Evolutionary conservation across 176 grass and related monocot genomes (phyloP).

Genomic region (Bromus sterilis): DNA sequence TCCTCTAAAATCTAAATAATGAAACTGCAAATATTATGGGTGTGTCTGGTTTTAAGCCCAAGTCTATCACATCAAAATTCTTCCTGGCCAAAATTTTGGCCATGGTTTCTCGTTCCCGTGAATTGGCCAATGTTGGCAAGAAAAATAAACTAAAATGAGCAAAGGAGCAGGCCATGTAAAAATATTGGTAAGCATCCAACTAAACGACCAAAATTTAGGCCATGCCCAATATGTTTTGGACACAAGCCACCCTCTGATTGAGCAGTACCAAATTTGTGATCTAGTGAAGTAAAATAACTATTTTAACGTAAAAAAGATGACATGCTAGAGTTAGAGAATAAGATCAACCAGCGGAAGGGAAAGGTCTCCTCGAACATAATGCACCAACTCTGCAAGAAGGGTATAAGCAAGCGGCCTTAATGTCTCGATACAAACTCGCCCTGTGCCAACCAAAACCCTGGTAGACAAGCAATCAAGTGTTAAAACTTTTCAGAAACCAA

Average conservation of each 20-base stretch:
- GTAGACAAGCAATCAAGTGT: conserved; percentile 23
- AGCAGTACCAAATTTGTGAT: background rate
- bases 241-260: background rate
- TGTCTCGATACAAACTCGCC: conserved; percentile 90
- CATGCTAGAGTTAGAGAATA: conserved; percentile 1
- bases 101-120: background rate
- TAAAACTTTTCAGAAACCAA: conserved; percentile 8
- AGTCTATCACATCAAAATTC: background rate
- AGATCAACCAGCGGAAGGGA: conserved; percentile 55
- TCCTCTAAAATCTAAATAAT: background rate
- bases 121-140: background rate
- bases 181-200: background rate
- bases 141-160: background rate
- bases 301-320: background rate
- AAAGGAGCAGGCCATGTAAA: background rate
- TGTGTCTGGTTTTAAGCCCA: background rate
- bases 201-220: background rate
- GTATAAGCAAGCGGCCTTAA: conserved; percentile 93
- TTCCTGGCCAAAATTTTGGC: background rate
- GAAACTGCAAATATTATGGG: background rate
- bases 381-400: conserved; percentile 95
- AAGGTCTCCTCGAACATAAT: conserved; percentile 90
- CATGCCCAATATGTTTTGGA: background rate
- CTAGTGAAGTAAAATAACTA: background rate
- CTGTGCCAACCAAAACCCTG: conserved; percentile 96